Evolutionary conservation across 2,329 filamentous ascomycete species (phyloP), one percentile per base, ranked within the genome.

Genomic region (Pseudogymnoascus sp.): DNA sequence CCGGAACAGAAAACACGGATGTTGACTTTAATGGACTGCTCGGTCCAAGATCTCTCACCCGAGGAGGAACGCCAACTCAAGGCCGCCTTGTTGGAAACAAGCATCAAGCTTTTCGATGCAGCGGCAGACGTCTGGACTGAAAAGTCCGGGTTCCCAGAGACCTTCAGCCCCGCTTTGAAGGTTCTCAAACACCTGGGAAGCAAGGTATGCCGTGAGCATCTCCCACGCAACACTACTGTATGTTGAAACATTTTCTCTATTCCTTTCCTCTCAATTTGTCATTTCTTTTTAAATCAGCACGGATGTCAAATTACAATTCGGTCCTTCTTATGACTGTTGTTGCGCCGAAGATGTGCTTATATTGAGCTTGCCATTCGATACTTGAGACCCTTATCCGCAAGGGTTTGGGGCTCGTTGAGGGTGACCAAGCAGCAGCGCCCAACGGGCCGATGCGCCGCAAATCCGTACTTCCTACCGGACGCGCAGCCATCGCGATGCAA

Each of bases 281-380:
- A 7, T 52, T 33, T 49, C 16, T 39, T 22, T 60, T 42, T 39
- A 11, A 64, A 66, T 60, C 68, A 93, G 92, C 92, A 96, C 90
- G 89, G 90, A 96, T 96, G 92, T 97, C 92, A 96, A 96, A 96
- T 96, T 97, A 86, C 92, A 94, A 93, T 89, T 81, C 84, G 84
- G 87, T 86, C 87, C 76, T 76, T 75, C 75, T 77, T 78, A 87
- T 96, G 90, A 88, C 90, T 92, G 86, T 82, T 84, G 86, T 92
- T 94, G 92, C 91, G 92, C 92, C 92, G 90, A 92, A 96, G 91
- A 96, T 91, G 91, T 96, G 92, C 92, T 94, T 84, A 95, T 82
- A 94, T 83, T 73, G 75, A 86, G 75, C 69, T 60, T 67, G 63
- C 66, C 35, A 60, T 6, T 19, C 38, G 58, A 60, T 60, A 60